Base-by-base conservation (phyloP, 2,329 filamentous ascomycete species). In the Clarireedia paspali region DNA sequence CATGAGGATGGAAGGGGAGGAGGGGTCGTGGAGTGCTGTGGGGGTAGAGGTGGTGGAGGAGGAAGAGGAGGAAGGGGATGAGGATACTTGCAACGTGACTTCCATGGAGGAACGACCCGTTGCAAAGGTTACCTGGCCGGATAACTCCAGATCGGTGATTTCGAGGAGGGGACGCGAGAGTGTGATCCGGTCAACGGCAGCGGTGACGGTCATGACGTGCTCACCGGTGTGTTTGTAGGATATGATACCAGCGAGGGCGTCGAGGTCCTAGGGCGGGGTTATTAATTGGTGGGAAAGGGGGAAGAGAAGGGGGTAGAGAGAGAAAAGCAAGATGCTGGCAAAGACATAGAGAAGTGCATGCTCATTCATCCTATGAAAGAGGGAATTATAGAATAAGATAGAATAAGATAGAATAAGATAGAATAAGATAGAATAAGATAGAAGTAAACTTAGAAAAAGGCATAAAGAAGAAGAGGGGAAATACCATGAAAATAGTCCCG, bases 51-150 rank as follows among this genome's bases (percentile, higher is more conserved):
- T 10, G 5, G 5, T 1, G 26, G 26, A 7, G 5, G 26, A 27
- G 5, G 26, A 27, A 0, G 5, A 1, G 20, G 20, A 17, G 5
- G 40, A 42, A 5, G 34, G 2, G 1, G 77, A 82, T 70, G 84
- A 87, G 5, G 83, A 80, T 49, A 88, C 84, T 68, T 87, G 83
- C 30, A 87, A 72, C 0, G 83, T 85, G 7, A 88, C 78, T 63
- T 88, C 85, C 81, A 88, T 83, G 65, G 81, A 85, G 59, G 80
- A 84, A 58, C 84, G 73, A 1, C 84, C 84, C 0, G 84, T 85
- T 1, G 84, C 82, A 69, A 85, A 87, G 0, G 84, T 70, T 2
- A 71, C 68, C 55, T 68, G 62, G 0, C 71, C 71, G 49, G 82
- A 85, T 5, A 87, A 72, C 65, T 88, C 81, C 5, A 89, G 74